Conservation (phyloP, 345 rosid genomes). For the Euphorbia tirucalli region DNA sequence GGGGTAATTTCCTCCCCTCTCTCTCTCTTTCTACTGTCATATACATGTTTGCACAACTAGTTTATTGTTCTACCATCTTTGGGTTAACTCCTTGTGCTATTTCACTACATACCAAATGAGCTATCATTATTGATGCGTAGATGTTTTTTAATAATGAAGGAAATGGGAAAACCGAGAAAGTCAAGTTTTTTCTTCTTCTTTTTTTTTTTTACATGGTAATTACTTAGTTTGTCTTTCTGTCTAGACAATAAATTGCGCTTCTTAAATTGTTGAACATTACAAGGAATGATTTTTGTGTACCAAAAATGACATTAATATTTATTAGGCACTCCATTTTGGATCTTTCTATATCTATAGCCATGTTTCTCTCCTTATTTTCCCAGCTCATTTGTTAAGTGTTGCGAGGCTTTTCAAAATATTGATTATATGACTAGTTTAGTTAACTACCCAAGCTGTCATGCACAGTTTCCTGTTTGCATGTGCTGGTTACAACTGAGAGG, state of each 20-base stretch:
- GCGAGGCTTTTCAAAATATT: neutral
- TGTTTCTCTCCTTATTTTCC: neutral
- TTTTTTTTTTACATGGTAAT: conserved; percentile 5
- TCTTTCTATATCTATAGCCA: neutral
- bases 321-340: neutral
- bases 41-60: neutral
- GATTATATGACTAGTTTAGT: neutral
- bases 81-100: neutral
- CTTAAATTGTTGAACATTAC: neutral
- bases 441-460: conserved; percentile 6
- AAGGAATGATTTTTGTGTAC: neutral
- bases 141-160: neutral
- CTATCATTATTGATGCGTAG: conserved; percentile 5
- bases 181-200: neutral
- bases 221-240: neutral
- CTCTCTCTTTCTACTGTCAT: neutral
- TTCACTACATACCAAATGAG: neutral
- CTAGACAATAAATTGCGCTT: neutral
- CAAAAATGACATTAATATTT: too few species aligned
- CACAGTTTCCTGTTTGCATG: conserved; percentile 4
- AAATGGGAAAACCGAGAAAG: neutral
- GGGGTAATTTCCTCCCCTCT: conserved; percentile 52
- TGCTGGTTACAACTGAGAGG: conserved; percentile 12
- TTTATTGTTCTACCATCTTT: neutral
- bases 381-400: neutral